Conservation (phyloP, 345 rosid genomes). For the Arabidopsis suecica region DNA sequence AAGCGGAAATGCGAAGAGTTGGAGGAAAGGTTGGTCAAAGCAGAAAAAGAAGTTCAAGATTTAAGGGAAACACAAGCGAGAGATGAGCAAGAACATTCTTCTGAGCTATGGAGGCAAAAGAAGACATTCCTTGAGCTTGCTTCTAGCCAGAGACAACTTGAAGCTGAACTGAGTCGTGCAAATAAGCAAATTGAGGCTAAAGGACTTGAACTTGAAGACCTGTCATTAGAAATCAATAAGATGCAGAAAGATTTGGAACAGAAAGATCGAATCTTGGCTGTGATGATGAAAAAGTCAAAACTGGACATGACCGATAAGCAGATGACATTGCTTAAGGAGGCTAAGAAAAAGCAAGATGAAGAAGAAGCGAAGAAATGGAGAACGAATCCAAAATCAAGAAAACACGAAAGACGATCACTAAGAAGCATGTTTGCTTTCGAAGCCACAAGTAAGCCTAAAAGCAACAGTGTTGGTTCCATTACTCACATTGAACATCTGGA, state of each 20-base stretch:
- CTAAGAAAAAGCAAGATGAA: slow-evolving; percentile 74
- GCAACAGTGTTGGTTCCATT: slow-evolving; percentile 42
- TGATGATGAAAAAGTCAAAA: slow-evolving; percentile 80
- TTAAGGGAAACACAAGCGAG: slow-evolving; percentile 61
- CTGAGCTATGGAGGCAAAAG: slow-evolving; percentile 83
- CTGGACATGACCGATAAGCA: slow-evolving; percentile 74
- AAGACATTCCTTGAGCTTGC: slow-evolving; percentile 92
- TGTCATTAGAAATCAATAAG: slow-evolving; percentile 68
- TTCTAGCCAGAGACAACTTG: slow-evolving; percentile 86
- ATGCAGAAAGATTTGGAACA: slow-evolving; percentile 74
- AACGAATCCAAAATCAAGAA: slow-evolving; percentile 61
- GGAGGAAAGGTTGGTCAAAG: slow-evolving; percentile 59
- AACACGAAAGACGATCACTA: slow-evolving; percentile 70
- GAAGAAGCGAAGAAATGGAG: slow-evolving; percentile 68
- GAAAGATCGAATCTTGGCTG: slow-evolving; percentile 80
- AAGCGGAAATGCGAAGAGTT: slow-evolving; percentile 57
- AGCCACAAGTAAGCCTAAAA: slow-evolving; percentile 49
- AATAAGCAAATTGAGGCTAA: slow-evolving; percentile 67
- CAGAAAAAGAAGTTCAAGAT: slow-evolving; percentile 58
- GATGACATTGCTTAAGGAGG: slow-evolving; percentile 65
- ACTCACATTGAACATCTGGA: slow-evolving; percentile 52
- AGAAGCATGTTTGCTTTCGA: slow-evolving; percentile 72
- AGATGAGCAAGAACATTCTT: slow-evolving; percentile 69
- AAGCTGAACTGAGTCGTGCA: slow-evolving; percentile 84
- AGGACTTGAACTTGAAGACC: slow-evolving; percentile 67